These are phyloP conservation scores for Carnegiea gigantea DNA, from an alignment of 179 eudicot species.

Conservation along the genomic window DNA sequence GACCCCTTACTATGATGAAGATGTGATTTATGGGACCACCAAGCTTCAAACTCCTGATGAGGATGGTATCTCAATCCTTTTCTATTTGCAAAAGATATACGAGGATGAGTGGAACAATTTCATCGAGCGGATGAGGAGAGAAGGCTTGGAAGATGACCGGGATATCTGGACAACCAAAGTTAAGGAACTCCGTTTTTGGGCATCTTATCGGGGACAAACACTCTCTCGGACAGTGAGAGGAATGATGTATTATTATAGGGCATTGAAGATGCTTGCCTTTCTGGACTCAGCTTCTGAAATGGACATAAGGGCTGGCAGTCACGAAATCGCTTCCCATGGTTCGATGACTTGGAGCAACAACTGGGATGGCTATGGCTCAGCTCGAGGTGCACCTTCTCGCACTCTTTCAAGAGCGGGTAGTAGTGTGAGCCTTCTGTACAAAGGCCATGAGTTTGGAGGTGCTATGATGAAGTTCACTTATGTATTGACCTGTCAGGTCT, in stretches of 20 bases:
- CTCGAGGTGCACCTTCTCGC: not conserved
- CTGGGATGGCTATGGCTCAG: constrained; percentile 17
- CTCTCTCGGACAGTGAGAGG: constrained; percentile 97
- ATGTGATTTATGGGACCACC: constrained; percentile 63
- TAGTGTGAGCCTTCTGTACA: constrained; percentile 54
- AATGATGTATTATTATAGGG: constrained; percentile 94
- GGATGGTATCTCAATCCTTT: constrained; percentile 87
- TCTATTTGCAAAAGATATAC: constrained; percentile 87
- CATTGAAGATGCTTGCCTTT: constrained; percentile 84
- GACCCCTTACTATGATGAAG: constrained; percentile 97
- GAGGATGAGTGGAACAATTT: constrained; percentile 92
- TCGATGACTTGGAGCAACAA: constrained; percentile 36
- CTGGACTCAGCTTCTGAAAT: constrained; percentile 90
- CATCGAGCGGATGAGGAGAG: constrained; percentile 76
- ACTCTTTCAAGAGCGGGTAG: constrained; percentile 6
- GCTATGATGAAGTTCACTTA: constrained; percentile 93
- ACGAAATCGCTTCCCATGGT: constrained; percentile 48
- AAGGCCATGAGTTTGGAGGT: constrained; percentile 73
- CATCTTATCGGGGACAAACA: constrained; percentile 95
- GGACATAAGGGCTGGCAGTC: constrained; percentile 65
- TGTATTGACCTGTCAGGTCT: constrained; percentile 85
- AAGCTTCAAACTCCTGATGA: constrained; percentile 68
- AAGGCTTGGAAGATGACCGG: constrained; percentile 65
- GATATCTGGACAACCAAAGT: constrained; percentile 58
- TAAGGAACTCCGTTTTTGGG: constrained; percentile 90